Base-by-base conservation (phyloP, 1,284 basidiomycete genomes). In the Bondarzewia mesenterica region DNA sequence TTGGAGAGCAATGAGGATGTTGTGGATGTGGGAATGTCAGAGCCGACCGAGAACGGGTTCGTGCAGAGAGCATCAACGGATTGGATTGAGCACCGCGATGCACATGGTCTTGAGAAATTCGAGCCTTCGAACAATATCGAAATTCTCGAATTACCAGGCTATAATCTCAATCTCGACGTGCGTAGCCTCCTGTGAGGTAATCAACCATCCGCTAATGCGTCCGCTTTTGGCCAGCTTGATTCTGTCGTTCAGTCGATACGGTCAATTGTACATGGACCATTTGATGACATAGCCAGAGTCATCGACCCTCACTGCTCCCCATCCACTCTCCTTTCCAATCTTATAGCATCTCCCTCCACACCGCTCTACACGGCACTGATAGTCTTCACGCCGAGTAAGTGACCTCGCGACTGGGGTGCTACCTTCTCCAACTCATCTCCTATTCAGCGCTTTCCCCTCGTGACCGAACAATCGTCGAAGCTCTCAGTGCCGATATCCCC, bases 51-150 rank as follows among this genome's bases (percentile, higher is more conserved):
- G 15, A 58, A 66, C 23, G 67, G 63, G 32, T 32, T 23, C 39
- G 61, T 78, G 22, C 57, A 80, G 22, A 69, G 67, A 21, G 80
- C 80, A 5, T 83, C 80, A 2, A 85, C 82, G 5, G 75, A 82
- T 58, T 86, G 82, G 84, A 63, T 80, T 12, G 80, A 82, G 57
- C 78, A 80, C 55, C 69, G 67, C 23, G 80, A 83, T 59, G 69
- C 68, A 2, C 78, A 82, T 55, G 82, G 80, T 0, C 67, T 81
- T 2, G 82, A 85, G 58, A 77, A 72, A 49, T 76, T 75, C 42
- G 82, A 83, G 56, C 76, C 82, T 6, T 67, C 72, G 18, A 67
- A 72, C 52, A 86, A 86, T 55, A 65, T 85, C 12, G 77, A 83
- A 58, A 69, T 85, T 32, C 54, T 78, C 36, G 73, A 75, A 49